Base-by-base conservation (phyloP, 1,284 basidiomycete species). In the Microstroma glucosiphilum region DNA sequence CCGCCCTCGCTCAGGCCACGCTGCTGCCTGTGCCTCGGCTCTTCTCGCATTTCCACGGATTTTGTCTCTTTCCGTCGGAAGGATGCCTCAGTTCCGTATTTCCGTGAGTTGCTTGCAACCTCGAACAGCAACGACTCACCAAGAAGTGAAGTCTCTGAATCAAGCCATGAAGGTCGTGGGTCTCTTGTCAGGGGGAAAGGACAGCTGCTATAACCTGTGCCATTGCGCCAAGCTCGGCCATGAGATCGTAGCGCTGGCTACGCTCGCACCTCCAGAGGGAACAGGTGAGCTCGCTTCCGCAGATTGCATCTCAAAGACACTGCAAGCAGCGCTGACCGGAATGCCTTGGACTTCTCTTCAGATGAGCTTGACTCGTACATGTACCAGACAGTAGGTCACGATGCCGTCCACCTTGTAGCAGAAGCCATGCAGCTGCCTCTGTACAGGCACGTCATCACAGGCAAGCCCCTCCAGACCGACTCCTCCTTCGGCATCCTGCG, bases 351-450 rank as follows among this genome's bases (percentile, higher is more conserved):
- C 30, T 37, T 37, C 30, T 37, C 9, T 37, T 4, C 80, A 96
- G 96, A 97, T 83, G 96, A 99, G 83, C 86, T 97, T 72, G 94
- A 99, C 81, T 97, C 94, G 53, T 98, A 94, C 82, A 85, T 99
- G 81, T 99, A 96, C 80, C 96, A 99, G 62, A 96, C 94, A 7
- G 93, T 98, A 42, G 96, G 93, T 0, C 94, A 97, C 76, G 90
- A 92, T 68, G 90, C 91, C 6, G 88, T 98, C 56, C 87, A 92
- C 59, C 84, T 90, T 57, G 88, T 98, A 60, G 92, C 92, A 9
- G 82, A 85, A 59, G 91, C 94, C 0, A 83, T 98, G 69, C 87
- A 86, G 6, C 85, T 96, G 1, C 96, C 96, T 2, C 84, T 97
- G 19, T 92, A 89, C 81, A 85, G 90, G 25, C 83, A 85, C 58